Evolutionary conservation across 2,329 filamentous ascomycete genomes (phyloP).

Genomic region (Fusarium veterinarium): DNA sequence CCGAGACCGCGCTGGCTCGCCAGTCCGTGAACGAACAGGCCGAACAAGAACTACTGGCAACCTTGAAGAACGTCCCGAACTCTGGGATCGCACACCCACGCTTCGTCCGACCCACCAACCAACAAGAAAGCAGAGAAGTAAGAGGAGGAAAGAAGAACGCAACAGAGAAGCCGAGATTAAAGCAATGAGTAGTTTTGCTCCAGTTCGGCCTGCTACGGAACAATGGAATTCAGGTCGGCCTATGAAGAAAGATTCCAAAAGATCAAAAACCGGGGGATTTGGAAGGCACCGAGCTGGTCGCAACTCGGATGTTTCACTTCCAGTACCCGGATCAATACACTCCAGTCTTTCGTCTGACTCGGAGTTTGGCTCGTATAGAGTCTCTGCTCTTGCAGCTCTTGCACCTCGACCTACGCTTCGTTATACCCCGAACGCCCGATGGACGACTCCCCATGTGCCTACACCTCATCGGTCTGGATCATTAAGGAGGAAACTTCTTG

Average conservation of each 20-base stretch:
- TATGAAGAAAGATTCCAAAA: slow-evolving; percentile 73
- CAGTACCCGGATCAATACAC: slow-evolving; percentile 77
- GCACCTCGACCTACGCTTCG: slow-evolving; percentile 87
- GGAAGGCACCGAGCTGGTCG: slow-evolving; percentile 68
- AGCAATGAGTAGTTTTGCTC: slow-evolving; percentile 79
- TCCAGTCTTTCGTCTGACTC: slow-evolving; percentile 81
- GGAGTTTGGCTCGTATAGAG: slow-evolving; percentile 78
- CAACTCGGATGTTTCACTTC: slow-evolving; percentile 79
- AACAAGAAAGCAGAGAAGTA: slow-evolving; percentile 76
- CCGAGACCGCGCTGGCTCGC: slow-evolving; percentile 30
- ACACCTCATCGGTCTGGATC: slow-evolving; percentile 62
- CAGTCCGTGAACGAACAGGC: slow-evolving; percentile 39
- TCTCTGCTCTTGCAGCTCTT: slow-evolving; percentile 83
- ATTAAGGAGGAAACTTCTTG: slow-evolving; percentile 62
- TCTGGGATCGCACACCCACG: slow-evolving; percentile 57
- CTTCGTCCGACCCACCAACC: slow-evolving; percentile 71
- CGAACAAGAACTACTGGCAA: slow-evolving; percentile 21
- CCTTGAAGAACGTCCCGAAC: slow-evolving; percentile 22
- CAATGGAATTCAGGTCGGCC: slow-evolving; percentile 69
- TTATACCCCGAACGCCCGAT: slow-evolving; percentile 74
- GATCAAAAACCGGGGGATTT: slow-evolving; percentile 65
- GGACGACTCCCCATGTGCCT: slow-evolving; percentile 59
- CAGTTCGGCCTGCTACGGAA: slow-evolving; percentile 71
- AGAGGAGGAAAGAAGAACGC: slow-evolving; percentile 79
- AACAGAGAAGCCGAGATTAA: slow-evolving; percentile 89